Conservation (phyloP, 495 filamentous ascomycete genomes). For the Tricharina praecox region DNA sequence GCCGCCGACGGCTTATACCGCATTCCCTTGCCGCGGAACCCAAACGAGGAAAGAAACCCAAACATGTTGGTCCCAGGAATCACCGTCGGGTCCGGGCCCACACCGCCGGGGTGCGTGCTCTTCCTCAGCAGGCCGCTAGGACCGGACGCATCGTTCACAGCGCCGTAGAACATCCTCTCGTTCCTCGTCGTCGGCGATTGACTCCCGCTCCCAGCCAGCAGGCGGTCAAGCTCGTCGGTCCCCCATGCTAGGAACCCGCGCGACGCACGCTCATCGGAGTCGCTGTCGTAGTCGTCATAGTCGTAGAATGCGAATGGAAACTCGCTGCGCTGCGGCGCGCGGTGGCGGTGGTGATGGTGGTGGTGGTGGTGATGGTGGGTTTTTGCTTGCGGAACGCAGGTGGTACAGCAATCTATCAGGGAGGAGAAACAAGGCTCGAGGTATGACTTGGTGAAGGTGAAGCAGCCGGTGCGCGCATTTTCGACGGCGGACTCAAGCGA, state of each 20-base stretch:
- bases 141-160: neutral
- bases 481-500: constrained; percentile 87
- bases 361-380: constrained; percentile 11
- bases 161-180: constrained; percentile 26
- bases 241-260: constrained; percentile 55
- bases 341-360: constrained; percentile 4
- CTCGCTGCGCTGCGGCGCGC: constrained; percentile 51
- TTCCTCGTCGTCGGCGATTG: constrained; percentile 28
- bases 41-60: constrained; percentile 64
- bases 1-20: constrained; percentile 84
- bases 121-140: constrained; percentile 38
- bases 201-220: constrained; percentile 62
- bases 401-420: constrained; percentile 45
- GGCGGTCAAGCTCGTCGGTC: constrained; percentile 72
- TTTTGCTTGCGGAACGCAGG: constrained; percentile 32
- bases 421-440: constrained; percentile 62
- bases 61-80: constrained; percentile 75
- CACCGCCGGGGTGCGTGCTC: constrained; percentile 41
- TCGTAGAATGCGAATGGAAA: constrained; percentile 95
- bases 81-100: constrained; percentile 61
- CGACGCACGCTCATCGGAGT: constrained; percentile 12
- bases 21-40: constrained; percentile 63
- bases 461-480: constrained; percentile 68
- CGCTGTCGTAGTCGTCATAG: constrained; percentile 57
- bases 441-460: constrained; percentile 75